Percentiles rank a stretch among this genome's conserved stretches.
Conservation (phyloP, 352 stramenopile species). For the Globisporangium okanoganense region DNA sequence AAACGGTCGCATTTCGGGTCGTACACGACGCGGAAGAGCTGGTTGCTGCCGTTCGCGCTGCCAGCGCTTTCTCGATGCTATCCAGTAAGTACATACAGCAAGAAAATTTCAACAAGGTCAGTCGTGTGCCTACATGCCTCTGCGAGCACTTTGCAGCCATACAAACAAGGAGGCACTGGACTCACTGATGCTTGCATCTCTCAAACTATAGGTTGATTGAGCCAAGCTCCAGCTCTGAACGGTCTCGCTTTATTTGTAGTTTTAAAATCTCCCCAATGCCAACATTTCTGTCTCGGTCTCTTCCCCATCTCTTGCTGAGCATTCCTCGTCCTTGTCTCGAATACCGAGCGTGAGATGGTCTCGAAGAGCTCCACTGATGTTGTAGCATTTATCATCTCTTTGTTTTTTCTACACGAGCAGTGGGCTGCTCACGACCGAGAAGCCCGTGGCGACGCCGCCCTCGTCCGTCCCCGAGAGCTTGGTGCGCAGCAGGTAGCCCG, state of each 20-base stretch:
- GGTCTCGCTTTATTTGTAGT: neutral
- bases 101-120: neutral
- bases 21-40: slow-evolving; percentile 40
- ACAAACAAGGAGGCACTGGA: too few species aligned
- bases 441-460: slow-evolving; percentile 94
- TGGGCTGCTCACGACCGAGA: slow-evolving; percentile 91
- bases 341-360: neutral
- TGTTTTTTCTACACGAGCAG: slow-evolving; percentile 63
- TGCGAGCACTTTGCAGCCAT: neutral
- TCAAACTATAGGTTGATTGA: neutral
- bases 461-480: slow-evolving; percentile 96
- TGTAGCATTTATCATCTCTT: neutral
- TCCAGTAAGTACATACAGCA: neutral
- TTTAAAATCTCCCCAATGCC: neutral
- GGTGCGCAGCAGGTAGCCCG: slow-evolving; percentile 94
- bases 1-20: slow-evolving; percentile 43
- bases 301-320: neutral
- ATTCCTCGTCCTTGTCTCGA: neutral
- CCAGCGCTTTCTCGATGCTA: neutral
- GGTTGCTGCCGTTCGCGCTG: neutral
- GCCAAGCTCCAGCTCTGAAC: neutral
- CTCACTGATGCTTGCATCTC: neutral
- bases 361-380: neutral
- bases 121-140: neutral
- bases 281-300: neutral